These are phyloP conservation scores for Xylariaceae sp. DNA, from an alignment of 2,329 filamentous ascomycete species.

Conservation along the genomic window DNA sequence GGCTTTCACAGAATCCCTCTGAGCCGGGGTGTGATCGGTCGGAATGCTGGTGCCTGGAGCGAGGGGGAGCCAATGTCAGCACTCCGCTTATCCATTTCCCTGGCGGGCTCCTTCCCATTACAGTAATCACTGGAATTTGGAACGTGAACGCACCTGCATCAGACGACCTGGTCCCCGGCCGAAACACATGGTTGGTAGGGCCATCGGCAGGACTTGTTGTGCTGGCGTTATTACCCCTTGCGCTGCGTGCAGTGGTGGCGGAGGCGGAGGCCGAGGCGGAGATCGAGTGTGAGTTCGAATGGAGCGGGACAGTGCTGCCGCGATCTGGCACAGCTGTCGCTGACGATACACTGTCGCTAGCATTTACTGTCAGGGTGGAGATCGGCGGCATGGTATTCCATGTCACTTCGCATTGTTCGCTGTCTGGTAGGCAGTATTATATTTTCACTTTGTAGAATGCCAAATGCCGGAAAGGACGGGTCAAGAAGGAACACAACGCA, in stretches of 20 bases:
- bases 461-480: no score
- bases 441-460: no score
- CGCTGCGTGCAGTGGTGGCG: slow-evolving; percentile 4
- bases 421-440: neutral
- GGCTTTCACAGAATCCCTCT: slow-evolving; percentile 22
- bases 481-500: no score
- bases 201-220: slow-evolving; percentile 1
- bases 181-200: slow-evolving; percentile 1
- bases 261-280: slow-evolving; percentile 1
- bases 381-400: slow-evolving; percentile 28
- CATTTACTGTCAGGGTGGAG: slow-evolving; percentile 20
- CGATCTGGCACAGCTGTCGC: neutral
- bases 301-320: neutral
- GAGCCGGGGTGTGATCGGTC: slow-evolving; percentile 15
- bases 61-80: slow-evolving; percentile 7
- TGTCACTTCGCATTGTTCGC: slow-evolving; percentile 13
- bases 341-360: slow-evolving; percentile 16
- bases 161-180: slow-evolving; percentile 6
- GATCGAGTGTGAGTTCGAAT: slow-evolving; percentile 3
- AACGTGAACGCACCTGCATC: no score
- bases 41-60: slow-evolving; percentile 24
- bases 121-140: neutral
- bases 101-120: neutral
- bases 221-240: neutral
- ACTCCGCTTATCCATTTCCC: neutral